phyloP scores from a whole-genome alignment of 1,284 basidiomycete genomes.

The Anthracocystis walkeri region DNA sequence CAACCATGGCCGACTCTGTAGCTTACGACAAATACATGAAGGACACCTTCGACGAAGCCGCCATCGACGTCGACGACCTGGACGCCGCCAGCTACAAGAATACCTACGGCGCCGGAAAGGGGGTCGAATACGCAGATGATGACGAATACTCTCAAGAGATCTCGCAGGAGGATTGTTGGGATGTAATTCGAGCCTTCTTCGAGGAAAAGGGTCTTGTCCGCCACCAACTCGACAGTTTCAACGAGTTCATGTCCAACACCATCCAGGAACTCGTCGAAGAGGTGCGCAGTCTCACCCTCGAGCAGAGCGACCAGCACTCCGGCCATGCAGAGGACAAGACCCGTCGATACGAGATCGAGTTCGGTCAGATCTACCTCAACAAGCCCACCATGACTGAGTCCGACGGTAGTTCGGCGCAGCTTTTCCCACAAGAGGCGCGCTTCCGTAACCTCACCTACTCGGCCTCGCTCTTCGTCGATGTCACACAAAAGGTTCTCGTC shows the following conservation, averaged over 20 bases:
- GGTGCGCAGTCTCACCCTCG: slow-evolving; percentile 89
- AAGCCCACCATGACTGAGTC: slow-evolving; percentile 93
- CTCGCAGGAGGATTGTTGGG: slow-evolving; percentile 68
- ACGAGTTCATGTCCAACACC: slow-evolving; percentile 99
- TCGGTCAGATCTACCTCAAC: slow-evolving; percentile 97
- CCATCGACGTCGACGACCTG: slow-evolving; percentile 45
- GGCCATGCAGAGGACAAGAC: slow-evolving; percentile 73
- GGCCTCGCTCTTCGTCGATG: slow-evolving; percentile 94
- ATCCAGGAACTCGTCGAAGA: slow-evolving; percentile 99
- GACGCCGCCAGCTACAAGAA: slow-evolving; percentile 36
- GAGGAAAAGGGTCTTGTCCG: slow-evolving; percentile 96
- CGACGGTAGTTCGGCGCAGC: slow-evolving; percentile 90
- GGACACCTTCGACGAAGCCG: slow-evolving; percentile 47
- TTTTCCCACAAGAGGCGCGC: slow-evolving; percentile 98
- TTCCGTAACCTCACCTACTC: slow-evolving; percentile 95
- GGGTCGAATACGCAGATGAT: slow-evolving; percentile 44
- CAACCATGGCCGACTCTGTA: slow-evolving; percentile 48
- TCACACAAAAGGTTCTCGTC: slow-evolving; percentile 85
- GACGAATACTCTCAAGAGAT: slow-evolving; percentile 63
- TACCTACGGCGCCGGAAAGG: slow-evolving; percentile 37
- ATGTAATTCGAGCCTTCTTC: slow-evolving; percentile 89
- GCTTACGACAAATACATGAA: slow-evolving; percentile 62
- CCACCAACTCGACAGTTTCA: slow-evolving; percentile 97
- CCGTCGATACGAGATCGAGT: slow-evolving; percentile 94
- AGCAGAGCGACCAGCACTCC: slow-evolving; percentile 95